Evolutionary conservation across 768 basidiomycete species (phyloP).

Genomic region (Boletus reticulatus): DNA sequence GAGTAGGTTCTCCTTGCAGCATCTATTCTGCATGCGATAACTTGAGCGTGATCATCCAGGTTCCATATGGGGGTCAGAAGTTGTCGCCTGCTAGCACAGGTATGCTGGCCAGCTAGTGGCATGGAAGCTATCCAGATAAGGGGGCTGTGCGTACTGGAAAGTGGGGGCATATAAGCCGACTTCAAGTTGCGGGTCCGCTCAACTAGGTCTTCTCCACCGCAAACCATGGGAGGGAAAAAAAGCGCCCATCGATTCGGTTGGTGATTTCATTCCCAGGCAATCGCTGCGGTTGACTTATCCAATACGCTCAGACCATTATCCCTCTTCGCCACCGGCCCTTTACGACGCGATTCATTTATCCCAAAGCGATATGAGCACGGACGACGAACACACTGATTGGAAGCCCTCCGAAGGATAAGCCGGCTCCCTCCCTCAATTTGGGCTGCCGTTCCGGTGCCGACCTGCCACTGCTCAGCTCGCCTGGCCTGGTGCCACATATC

Average conservation of each 20-base stretch:
- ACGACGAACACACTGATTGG: not conserved
- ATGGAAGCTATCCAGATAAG: not conserved
- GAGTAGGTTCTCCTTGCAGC: too few species aligned
- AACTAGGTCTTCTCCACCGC: not conserved
- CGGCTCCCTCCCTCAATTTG: not conserved
- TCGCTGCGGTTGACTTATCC: not conserved
- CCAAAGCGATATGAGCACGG: not conserved
- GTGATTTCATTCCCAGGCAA: constrained; percentile 4
- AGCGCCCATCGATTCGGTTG: not conserved
- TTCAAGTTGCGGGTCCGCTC: not conserved
- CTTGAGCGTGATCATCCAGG: too few species aligned
- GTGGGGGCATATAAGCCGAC: not conserved
- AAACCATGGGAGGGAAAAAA: not conserved
- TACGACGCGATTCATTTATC: not conserved
- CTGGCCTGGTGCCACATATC: not conserved
- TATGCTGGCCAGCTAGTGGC: too few species aligned
- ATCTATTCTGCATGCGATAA: too few species aligned
- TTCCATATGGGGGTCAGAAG: too few species aligned
- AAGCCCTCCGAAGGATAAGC: not conserved
- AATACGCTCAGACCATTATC: not conserved
- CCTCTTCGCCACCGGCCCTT: not conserved
- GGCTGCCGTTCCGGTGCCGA: not conserved
- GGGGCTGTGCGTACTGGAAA: constrained; percentile 1
- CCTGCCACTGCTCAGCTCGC: not conserved
- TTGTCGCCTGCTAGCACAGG: not conserved